Base-by-base conservation (phyloP, 2,329 filamentous ascomycete species). In the Talaromyces piceae region DNA sequence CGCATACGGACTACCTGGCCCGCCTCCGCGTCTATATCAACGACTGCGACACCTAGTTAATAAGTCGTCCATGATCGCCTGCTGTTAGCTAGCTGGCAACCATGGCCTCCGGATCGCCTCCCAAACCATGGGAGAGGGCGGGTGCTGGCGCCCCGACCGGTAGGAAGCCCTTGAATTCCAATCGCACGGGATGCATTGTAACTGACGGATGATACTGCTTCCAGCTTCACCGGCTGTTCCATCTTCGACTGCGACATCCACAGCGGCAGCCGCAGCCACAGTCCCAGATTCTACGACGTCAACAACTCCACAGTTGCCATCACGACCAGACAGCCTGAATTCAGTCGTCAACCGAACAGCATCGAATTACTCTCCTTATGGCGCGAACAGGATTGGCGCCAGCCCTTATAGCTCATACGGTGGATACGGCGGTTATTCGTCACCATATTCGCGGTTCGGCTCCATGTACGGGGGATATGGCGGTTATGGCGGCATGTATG, bases 51-150 rank as follows among this genome's bases (percentile, higher is more conserved):
- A 43, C 20, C 23, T 16, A 25, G 20, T n/a, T 5, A 13, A 12
- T 23, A 8, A 43, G 39, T 25, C 11, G 20, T 61, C 57, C 51
- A 69, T 68, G 65, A 60, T 52, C 62, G 53, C 50, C 54, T 59
- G 55, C 50, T 64, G 57, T 63, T 52, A 56, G 49, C 18, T 37
- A 44, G 26, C 31, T 31, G 44, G 33, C 47, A 31, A 47, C 33
- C 57, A 82, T 82, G 78, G 77, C 79, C 63, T 73, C 77, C 58
- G 74, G 75, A 58, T 96, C 91, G 70, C 93, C 93, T 66, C 93
- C 93, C 51, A 98, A 98, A 74, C 93, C 93, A 44, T 98, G 93
- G 93, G 93, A 98, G 74, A 82, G 86, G 69, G 80, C 84, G 58
- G 86, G 85, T 71, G 76, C 76, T 51, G 53, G 50, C n/a, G 30